Evolutionary conservation across 257 asterid species (phyloP).

Genomic region (Verbascum thapsus): DNA sequence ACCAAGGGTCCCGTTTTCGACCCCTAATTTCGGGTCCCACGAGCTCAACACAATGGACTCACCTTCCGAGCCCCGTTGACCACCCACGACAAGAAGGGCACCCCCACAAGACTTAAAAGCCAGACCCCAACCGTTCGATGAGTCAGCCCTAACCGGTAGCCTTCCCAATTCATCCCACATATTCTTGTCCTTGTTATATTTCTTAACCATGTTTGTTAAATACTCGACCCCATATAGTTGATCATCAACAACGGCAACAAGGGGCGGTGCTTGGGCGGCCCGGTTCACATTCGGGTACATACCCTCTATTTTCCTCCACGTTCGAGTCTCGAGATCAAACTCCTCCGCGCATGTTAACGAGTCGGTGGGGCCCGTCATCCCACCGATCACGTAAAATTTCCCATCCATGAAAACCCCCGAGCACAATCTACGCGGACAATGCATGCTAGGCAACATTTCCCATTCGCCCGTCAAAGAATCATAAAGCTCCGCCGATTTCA

Average conservation of each 20-base stretch:
- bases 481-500: constrained; percentile 80
- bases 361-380: constrained; percentile 73
- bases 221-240: constrained; percentile 81
- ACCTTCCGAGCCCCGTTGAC: constrained; percentile 87
- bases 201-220: constrained; percentile 80
- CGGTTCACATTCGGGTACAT: constrained; percentile 78
- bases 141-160: constrained; percentile 84
- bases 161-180: constrained; percentile 77
- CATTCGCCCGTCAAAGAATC: constrained; percentile 66
- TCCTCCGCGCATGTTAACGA: constrained; percentile 84
- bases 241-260: constrained; percentile 80
- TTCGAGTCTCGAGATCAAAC: constrained; percentile 65
- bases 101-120: constrained; percentile 81
- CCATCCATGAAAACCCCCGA: constrained; percentile 86
- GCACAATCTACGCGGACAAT: constrained; percentile 73
- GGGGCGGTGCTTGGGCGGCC: constrained; percentile 94
- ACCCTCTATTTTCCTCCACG: constrained; percentile 75
- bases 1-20: constrained; percentile 54
- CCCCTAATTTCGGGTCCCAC: constrained; percentile 67
- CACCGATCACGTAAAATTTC: constrained; percentile 81
- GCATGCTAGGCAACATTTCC: constrained; percentile 85
- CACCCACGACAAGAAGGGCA: constrained; percentile 83
- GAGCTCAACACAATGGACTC: constrained; percentile 75
- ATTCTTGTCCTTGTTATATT: constrained; percentile 58
- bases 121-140: constrained; percentile 90